Base-by-base conservation (phyloP, 805 yeast genomes). In the Komagataella kurtzmanii region DNA sequence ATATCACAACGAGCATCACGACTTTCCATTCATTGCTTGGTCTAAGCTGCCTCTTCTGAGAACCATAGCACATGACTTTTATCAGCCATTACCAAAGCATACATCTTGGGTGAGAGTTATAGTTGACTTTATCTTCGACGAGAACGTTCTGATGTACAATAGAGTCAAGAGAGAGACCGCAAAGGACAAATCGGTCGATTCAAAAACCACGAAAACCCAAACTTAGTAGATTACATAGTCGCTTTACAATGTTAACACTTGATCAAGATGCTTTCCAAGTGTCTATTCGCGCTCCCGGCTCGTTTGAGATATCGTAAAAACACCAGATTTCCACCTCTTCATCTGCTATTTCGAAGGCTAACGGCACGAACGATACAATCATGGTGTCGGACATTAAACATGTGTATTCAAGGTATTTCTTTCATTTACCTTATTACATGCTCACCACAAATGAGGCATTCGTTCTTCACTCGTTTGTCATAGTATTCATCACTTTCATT, bases 11-110 rank as follows among this genome's bases (percentile, higher is more conserved):
- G 97, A 89, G 66, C 97, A 89, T 65, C 97, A 89, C 63, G 97
- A 89, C 68, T 89, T 89, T 73, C 97, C 97, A 1, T 89, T 82
- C 63, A 76, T 89, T 58, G 91, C 97, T 0, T 89, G 97, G 97
- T 77, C 93, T 0, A 78, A 80, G 55, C 69, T 89, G 49, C 86
- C 85, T 43, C 68, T 75, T 51, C 68, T 89, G 45, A 74, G 83
- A 52, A 62, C 66, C 48, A 76, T 86, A 36, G 96, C 96, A 3
- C 63, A 73, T 19, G 97, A 89, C 59, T 89, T 85, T 61, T 89
- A 89, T 63, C 84, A 77, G 46, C 86, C 87, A 2, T 72, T 89
- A 53, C 97, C 97, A 1, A 70, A 66, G 54, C 89, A 87, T 54
- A 71, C 75, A 45, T 80, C 89, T 43, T 89, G 97, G 97, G 68